Evolutionary conservation across 2,329 filamentous ascomycete species (phyloP).

Genomic region (Aspergillus japonicus): DNA sequence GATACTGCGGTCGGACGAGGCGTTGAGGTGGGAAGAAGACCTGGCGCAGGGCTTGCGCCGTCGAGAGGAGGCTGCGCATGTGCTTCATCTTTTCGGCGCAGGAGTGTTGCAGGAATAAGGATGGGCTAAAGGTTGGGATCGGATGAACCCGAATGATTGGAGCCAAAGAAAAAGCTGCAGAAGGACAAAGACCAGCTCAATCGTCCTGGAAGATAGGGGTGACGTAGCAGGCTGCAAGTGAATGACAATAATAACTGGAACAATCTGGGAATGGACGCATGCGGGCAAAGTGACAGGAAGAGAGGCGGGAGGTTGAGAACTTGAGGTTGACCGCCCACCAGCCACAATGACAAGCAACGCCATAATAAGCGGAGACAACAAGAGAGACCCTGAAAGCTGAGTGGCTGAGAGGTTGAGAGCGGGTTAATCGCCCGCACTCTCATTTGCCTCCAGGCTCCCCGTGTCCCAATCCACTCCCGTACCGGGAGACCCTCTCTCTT

Average conservation of each 20-base stretch:
- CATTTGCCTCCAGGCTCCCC: constrained; percentile 4
- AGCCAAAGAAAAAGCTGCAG: not conserved
- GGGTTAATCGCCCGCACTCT: not conserved
- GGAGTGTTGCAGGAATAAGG: not conserved
- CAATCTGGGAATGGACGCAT: not conserved
- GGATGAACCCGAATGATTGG: not conserved
- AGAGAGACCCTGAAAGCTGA: not conserved
- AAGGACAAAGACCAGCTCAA: not conserved
- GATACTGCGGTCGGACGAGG: constrained; percentile 15
- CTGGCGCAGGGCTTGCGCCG: constrained; percentile 32
- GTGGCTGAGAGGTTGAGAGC: not conserved
- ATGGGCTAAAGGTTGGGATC: not conserved
- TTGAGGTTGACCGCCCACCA: not conserved
- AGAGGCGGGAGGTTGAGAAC: not conserved
- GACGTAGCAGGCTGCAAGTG: too few species aligned
- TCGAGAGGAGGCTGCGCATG: constrained; percentile 33
- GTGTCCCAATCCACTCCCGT: not conserved
- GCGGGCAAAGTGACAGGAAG: not conserved
- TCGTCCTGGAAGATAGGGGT: too few species aligned
- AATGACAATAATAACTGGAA: not conserved
- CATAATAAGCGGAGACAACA: not conserved
- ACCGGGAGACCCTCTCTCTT: not conserved
- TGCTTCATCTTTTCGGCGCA: constrained; percentile 33
- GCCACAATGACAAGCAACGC: not conserved
- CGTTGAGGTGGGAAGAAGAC: constrained; percentile 28